These are phyloP conservation scores for Erucastrum elatum DNA, from an alignment of 345 rosid species.

Conservation along the genomic window DNA sequence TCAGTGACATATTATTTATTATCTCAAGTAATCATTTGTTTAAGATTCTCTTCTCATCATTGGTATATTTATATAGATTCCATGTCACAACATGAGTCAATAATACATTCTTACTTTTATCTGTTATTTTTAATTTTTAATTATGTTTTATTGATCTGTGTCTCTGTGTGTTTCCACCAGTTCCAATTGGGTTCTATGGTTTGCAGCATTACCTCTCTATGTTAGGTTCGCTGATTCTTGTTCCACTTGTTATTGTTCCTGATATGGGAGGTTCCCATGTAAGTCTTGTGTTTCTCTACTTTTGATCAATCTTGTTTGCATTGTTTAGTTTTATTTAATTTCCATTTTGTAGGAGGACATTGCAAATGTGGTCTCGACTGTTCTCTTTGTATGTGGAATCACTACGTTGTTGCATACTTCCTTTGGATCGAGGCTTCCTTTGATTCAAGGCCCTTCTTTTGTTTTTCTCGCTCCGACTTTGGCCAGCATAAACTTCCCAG, in stretches of 20 bases:
- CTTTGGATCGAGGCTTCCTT: conserved; percentile 91
- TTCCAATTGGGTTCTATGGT: conserved; percentile 91
- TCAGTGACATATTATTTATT: conserved; percentile 36
- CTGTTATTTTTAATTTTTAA: no score
- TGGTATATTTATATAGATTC: no score
- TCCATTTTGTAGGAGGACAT: conserved; percentile 67
- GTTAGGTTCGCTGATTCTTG: conserved; percentile 83
- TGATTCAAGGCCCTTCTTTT: conserved; percentile 94
- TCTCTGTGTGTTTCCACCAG: conserved; percentile 47
- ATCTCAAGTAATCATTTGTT: no score
- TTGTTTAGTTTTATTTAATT: background rate
- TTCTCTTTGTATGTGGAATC: conserved; percentile 85
- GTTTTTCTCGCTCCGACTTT: conserved; percentile 89
- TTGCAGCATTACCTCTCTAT: conserved; percentile 93
- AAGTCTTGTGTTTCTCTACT: conserved; percentile 47
- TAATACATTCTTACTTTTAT: no score
- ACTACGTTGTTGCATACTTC: conserved; percentile 84
- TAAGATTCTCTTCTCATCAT: no score
- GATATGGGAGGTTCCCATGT: conserved; percentile 97
- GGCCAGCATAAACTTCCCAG: conserved; percentile 86
- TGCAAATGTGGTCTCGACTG: conserved; percentile 81
- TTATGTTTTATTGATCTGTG: no score
- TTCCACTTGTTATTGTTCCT: conserved; percentile 93
- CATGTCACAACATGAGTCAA: conserved; percentile 19
- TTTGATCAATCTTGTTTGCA: conserved; percentile 10